These are phyloP conservation scores for Iberis amara DNA, from an alignment of 441 rosid species.

Conservation along the genomic window DNA sequence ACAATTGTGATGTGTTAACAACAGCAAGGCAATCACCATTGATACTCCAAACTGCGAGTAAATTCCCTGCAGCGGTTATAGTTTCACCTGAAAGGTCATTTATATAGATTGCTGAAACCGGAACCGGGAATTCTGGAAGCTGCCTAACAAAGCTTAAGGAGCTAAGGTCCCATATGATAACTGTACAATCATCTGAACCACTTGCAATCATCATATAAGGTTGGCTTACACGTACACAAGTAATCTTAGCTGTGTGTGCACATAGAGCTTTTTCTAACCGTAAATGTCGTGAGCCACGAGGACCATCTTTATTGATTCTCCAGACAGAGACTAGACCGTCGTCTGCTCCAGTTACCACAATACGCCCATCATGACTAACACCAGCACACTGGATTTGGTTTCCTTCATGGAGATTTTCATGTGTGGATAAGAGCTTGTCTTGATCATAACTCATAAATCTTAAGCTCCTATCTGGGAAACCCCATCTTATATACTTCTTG, in stretches of 20 bases:
- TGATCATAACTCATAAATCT: conserved; percentile 93
- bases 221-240: conserved; percentile 86
- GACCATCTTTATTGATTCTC: conserved; percentile 63
- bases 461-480: conserved; percentile 89
- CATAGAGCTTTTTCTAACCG: conserved; percentile 75
- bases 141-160: conserved; percentile 72
- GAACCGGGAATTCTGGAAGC: conserved; percentile 65
- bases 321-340: conserved; percentile 79
- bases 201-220: conserved; percentile 93
- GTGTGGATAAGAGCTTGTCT: conserved; percentile 78
- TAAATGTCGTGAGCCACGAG: conserved; percentile 47
- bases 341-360: conserved; percentile 82
- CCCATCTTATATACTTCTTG: conserved; percentile 79
- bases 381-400: conserved; percentile 80
- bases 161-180: conserved; percentile 88
- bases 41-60: conserved; percentile 85
- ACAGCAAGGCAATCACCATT: conserved; percentile 90
- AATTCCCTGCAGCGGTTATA: conserved; percentile 76
- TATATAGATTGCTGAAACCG: conserved; percentile 72
- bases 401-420: conserved; percentile 90
- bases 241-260: conserved; percentile 70
- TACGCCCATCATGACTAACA: conserved; percentile 84
- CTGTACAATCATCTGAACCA: conserved; percentile 88
- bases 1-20: conserved; percentile 74
- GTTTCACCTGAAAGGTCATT: conserved; percentile 86